Percentiles rank a stretch among this genome's conserved stretches.
Evolutionary conservation across 2,329 filamentous ascomycete species (phyloP).

Genomic region (Fusarium subglutinans): DNA sequence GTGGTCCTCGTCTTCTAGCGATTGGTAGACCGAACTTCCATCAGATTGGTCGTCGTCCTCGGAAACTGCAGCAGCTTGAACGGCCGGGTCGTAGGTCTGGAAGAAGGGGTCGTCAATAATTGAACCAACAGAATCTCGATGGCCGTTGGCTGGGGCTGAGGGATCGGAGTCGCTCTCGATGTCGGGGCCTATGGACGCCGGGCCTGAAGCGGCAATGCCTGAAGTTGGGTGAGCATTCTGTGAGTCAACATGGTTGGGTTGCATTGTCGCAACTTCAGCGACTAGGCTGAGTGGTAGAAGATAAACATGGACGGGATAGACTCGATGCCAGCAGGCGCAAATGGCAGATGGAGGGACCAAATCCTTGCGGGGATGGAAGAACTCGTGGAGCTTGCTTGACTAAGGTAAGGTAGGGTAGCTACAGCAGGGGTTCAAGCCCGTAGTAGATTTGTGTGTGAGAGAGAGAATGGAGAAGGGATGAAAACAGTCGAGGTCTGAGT

Average conservation of each 20-base stretch:
- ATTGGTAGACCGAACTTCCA: slow-evolving; percentile 42
- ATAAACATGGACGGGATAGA: slow-evolving; percentile 39
- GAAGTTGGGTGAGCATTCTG: slow-evolving; percentile 40
- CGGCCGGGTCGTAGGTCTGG: slow-evolving; percentile 54
- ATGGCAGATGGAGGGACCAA: slow-evolving; percentile 26
- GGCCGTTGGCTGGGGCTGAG: slow-evolving; percentile 27
- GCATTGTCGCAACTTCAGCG: slow-evolving; percentile 45
- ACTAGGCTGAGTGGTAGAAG: slow-evolving; percentile 36
- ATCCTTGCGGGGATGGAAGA: slow-evolving; percentile 37
- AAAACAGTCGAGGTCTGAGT: slow-evolving; percentile 12
- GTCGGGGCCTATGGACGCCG: slow-evolving; percentile 37
- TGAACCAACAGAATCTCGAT: slow-evolving; percentile 61
- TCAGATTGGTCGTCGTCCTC: slow-evolving; percentile 37
- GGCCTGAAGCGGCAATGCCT: slow-evolving; percentile 32
- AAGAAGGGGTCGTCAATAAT: slow-evolving; percentile 67
- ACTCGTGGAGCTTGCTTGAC: slow-evolving; percentile 28
- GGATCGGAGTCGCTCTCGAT: slow-evolving; percentile 36
- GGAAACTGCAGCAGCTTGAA: slow-evolving; percentile 40
- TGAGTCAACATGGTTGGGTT: slow-evolving; percentile 39
- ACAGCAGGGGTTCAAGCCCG: slow-evolving; percentile 12
- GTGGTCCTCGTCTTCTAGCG: slow-evolving; percentile 42
- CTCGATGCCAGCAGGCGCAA: slow-evolving; percentile 20
- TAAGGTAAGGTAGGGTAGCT: slow-evolving; percentile 1
- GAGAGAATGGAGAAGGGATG: slow-evolving; percentile 6
- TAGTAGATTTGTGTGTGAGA: not conserved